phyloP scores from a whole-genome alignment of 2,329 filamentous ascomycete species.

The Ophiostoma australiae region DNA sequence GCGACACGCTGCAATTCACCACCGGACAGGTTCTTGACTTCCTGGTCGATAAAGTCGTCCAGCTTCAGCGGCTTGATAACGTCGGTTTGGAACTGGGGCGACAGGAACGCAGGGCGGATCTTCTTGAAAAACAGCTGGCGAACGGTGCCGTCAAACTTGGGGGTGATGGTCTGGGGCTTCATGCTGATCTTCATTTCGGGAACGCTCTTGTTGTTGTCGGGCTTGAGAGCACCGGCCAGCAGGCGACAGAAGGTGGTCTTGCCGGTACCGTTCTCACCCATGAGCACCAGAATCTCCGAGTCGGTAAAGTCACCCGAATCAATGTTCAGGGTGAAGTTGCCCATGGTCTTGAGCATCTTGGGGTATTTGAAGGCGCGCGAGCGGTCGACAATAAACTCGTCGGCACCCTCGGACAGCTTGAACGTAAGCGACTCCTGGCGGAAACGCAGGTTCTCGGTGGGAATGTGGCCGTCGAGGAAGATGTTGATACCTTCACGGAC shows the following conservation, averaged over 20 bases:
- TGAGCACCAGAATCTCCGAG: constrained; percentile 98
- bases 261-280: constrained; percentile 99
- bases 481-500: constrained; percentile 99
- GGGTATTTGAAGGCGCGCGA: constrained; percentile 83
- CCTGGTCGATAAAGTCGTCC: constrained; percentile 98
- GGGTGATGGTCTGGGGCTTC: constrained; percentile 98
- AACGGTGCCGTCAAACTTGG: constrained; percentile 95
- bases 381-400: constrained; percentile 83
- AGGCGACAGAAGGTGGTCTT: constrained; percentile 97
- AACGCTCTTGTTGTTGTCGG: constrained; percentile 71
- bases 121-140: constrained; percentile 99
- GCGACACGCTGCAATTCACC: constrained; percentile 99
- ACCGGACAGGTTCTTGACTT: constrained; percentile 97
- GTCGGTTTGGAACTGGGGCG: constrained; percentile 97
- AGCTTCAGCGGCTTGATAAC: constrained; percentile 99
- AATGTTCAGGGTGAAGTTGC: constrained; percentile 67
- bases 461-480: constrained; percentile 92
- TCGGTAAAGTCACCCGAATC: constrained; percentile 87
- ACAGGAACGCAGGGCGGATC: constrained; percentile 95
- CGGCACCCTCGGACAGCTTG: constrained; percentile 81
- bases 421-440: constrained; percentile 95
- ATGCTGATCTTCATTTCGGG: constrained; percentile 80
- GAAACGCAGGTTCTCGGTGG: constrained; percentile 97
- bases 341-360: constrained; percentile 86
- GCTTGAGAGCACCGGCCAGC: constrained; percentile 87